A percentile compares a stretch with the other conserved stretches of the same genome.
These are phyloP conservation scores for Colletotrichum chlorophyti DNA, from an alignment of 2,329 filamentous ascomycete species.

Conservation along the genomic window DNA sequence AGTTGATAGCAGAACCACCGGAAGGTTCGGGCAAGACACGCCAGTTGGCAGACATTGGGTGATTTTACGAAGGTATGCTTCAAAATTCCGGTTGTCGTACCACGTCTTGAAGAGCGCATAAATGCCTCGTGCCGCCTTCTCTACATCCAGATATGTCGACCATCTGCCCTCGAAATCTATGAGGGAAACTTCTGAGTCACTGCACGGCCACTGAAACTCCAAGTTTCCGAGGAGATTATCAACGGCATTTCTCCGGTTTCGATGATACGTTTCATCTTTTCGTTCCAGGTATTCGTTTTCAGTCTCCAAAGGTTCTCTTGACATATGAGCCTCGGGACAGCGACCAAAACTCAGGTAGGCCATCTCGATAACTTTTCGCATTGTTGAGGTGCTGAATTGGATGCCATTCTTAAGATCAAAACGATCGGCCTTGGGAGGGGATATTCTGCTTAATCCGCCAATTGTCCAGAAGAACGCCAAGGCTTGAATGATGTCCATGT, in stretches of 20 bases:
- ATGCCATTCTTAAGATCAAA: background rate
- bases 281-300: background rate
- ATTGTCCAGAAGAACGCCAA: conserved; percentile 5
- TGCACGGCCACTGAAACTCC: background rate
- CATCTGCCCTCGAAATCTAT: background rate
- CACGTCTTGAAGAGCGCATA: conserved; percentile 22
- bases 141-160: background rate
- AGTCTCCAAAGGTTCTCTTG: fast-evolving
- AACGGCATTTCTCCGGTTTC: background rate
- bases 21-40: background rate
- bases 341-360: background rate
- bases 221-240: background rate
- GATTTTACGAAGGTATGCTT: conserved; percentile 30
- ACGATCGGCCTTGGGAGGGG: background rate
- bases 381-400: background rate
- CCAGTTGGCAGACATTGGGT: background rate
- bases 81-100: conserved; percentile 35
- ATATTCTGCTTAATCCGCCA: background rate
- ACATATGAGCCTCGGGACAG: background rate
- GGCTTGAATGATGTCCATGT: conserved; percentile 23
- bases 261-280: background rate
- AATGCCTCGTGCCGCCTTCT: background rate
- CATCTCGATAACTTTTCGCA: background rate
- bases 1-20: background rate
- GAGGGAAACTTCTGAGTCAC: background rate